Conservation (phyloP, 1,284 basidiomycete genomes). For the Ustilago trichophora region DNA sequence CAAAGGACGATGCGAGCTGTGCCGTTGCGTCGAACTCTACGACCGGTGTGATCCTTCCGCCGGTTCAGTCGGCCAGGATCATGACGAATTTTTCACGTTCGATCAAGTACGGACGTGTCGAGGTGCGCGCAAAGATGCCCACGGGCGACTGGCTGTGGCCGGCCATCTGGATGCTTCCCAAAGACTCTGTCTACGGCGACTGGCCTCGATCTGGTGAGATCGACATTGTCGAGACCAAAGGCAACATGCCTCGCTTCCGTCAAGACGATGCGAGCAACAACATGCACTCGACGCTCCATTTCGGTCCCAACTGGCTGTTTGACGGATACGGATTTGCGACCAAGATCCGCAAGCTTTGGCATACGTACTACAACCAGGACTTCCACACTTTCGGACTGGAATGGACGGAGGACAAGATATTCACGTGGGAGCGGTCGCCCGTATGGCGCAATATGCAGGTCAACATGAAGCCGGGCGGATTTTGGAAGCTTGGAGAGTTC, state of each 20-base stretch:
- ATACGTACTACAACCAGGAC: constrained; percentile 74
- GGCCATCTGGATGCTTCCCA: constrained; percentile 85
- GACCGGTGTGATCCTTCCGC: constrained; percentile 74
- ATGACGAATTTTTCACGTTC: constrained; percentile 74
- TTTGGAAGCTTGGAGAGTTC: constrained; percentile 81
- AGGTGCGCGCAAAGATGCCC: constrained; percentile 81
- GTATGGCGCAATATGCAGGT: constrained; percentile 76
- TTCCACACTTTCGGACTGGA: constrained; percentile 83
- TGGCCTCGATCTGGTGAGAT: constrained; percentile 83
- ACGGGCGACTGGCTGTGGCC: constrained; percentile 79
- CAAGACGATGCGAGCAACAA: constrained; percentile 74
- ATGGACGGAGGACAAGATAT: constrained; percentile 81
- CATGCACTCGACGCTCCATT: constrained; percentile 80
- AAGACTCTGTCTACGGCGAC: constrained; percentile 74
- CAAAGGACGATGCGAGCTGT: constrained; percentile 70
- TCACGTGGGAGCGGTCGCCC: constrained; percentile 74
- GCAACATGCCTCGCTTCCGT: constrained; percentile 70
- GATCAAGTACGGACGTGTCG: constrained; percentile 83
- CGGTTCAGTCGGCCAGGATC: constrained; percentile 80
- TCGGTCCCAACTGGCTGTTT: constrained; percentile 72
- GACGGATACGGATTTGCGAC: constrained; percentile 80
- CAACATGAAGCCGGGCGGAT: constrained; percentile 69
- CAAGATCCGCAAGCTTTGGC: constrained; percentile 74
- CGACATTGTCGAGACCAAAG: constrained; percentile 76
- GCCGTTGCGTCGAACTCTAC: constrained; percentile 68